phyloP scores from a whole-genome alignment of 257 asterid genomes.

The Solanum microdontum region DNA sequence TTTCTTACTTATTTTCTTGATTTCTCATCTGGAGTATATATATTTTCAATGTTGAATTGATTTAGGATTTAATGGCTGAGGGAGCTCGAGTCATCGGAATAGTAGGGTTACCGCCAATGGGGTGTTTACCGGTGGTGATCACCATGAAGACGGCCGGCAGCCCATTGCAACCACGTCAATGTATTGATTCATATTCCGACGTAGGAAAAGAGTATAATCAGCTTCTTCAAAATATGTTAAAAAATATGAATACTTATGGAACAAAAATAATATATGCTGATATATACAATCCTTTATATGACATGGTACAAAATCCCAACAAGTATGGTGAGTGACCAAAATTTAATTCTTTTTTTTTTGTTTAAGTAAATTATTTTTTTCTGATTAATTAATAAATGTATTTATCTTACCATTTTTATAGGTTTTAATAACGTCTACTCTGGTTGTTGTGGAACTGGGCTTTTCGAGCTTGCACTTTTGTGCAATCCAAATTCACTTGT shows the following conservation, averaged over 20 bases:
- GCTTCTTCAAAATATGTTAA: conserved; percentile 18
- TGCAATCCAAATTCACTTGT: conserved; percentile 30
- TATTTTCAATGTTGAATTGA: not conserved
- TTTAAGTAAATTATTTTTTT: not conserved
- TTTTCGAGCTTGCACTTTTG: conserved; percentile 16
- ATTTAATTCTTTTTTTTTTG: not conserved
- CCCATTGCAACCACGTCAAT: conserved; percentile 22
- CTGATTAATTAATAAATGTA: not conserved
- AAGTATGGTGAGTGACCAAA: conserved; percentile 30
- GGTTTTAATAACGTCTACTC: conserved; percentile 31
- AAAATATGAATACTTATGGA: conserved; percentile 1
- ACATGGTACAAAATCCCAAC: conserved; percentile 34
- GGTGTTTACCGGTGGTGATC: conserved; percentile 58
- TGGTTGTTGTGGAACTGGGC: conserved; percentile 69
- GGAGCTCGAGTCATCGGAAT: conserved; percentile 42
- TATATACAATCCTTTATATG: conserved; percentile 27
- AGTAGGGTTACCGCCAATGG: conserved; percentile 60
- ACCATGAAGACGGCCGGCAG: conserved; percentile 10
- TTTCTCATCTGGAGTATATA: not conserved
- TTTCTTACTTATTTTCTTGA: no score
- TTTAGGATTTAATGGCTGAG: conserved; percentile 28
- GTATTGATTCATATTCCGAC: conserved; percentile 28
- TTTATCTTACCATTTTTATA: not conserved
- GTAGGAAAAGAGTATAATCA: conserved; percentile 43
- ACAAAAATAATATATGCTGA: conserved; percentile 20